A percentile compares a stretch with the other conserved stretches of the same genome.
phyloP scores from a whole-genome alignment of 148 eudicot genomes.

The Nepenthes gracilis region DNA sequence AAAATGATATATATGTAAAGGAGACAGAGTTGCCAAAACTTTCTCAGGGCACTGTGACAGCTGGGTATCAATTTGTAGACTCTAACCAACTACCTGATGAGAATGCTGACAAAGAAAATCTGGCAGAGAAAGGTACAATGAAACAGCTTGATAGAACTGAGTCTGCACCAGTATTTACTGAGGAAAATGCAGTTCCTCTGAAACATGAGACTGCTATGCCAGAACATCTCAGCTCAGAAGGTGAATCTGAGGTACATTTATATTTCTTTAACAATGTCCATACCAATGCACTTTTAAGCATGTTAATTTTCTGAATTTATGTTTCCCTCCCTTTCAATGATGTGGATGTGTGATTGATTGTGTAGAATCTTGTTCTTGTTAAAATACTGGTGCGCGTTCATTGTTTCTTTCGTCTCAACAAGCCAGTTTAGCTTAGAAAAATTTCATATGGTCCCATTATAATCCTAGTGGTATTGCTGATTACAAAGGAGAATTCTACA shows the following conservation, averaged over 20 bases:
- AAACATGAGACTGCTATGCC: neutral
- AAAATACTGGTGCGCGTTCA: too few species aligned
- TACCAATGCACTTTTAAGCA: neutral
- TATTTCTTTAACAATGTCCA: neutral
- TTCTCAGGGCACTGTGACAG: neutral
- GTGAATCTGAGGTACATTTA: neutral
- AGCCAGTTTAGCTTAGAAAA: too few species aligned
- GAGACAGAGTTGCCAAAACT: neutral
- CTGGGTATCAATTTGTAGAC: neutral
- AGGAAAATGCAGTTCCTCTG: neutral
- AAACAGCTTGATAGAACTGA: neutral
- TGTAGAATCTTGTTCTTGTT: neutral
- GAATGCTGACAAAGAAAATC: neutral
- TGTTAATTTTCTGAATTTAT: too few species aligned
- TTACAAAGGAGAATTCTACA: too few species aligned
- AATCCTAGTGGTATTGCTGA: too few species aligned
- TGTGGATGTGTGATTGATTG: neutral
- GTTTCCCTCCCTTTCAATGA: neutral
- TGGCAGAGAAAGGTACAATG: neutral
- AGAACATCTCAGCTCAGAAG: neutral
- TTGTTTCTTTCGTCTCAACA: too few species aligned
- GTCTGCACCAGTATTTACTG: neutral
- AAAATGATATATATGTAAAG: neutral
- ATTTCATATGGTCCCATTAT: too few species aligned
- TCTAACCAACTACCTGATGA: neutral